Evolutionary conservation across 179 eudicot genomes (phyloP).

Genomic region (Carnegiea gigantea): DNA sequence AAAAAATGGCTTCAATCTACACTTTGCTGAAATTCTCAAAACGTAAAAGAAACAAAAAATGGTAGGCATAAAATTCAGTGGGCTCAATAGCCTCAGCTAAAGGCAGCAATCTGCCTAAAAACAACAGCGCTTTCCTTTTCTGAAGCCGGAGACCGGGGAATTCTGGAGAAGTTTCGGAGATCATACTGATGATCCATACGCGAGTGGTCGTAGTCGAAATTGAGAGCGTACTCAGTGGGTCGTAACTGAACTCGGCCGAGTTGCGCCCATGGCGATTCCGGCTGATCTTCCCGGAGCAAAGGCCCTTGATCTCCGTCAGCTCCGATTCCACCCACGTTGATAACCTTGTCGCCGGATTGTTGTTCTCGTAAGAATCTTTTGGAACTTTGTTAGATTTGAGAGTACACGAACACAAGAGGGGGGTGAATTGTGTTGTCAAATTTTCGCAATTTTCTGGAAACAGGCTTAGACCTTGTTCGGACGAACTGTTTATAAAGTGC

Average conservation of each 20-base stretch:
- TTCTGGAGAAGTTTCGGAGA: constrained; percentile 27
- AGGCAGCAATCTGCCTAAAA: constrained; percentile 23
- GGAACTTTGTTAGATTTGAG: too few relatives aligned
- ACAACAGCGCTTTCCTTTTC: constrained; percentile 10
- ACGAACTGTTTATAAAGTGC: too few relatives aligned
- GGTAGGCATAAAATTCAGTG: too few relatives aligned
- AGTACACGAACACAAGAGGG: too few relatives aligned
- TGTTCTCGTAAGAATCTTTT: background rate
- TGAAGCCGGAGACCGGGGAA: constrained; percentile 28
- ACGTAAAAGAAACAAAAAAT: too few relatives aligned
- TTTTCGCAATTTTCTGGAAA: too few relatives aligned
- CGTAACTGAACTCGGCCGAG: constrained; percentile 40
- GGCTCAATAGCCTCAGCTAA: constrained; percentile 16
- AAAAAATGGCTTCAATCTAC: too few relatives aligned
- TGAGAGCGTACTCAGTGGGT: constrained; percentile 46
- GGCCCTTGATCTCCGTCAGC: constrained; percentile 28
- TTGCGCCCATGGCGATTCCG: constrained; percentile 19
- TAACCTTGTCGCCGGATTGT: background rate
- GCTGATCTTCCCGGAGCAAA: constrained; percentile 26
- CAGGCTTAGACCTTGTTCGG: too few relatives aligned
- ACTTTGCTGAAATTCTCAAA: too few relatives aligned
- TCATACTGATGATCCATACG: constrained; percentile 33
- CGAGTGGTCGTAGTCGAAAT: constrained; percentile 39
- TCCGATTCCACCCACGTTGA: constrained; percentile 33
- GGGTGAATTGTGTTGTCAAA: too few relatives aligned